Percentiles rank a stretch among this genome's conserved stretches.
Conservation (phyloP, 1,284 basidiomycete genomes). For the Apiotrichum siamense region DNA sequence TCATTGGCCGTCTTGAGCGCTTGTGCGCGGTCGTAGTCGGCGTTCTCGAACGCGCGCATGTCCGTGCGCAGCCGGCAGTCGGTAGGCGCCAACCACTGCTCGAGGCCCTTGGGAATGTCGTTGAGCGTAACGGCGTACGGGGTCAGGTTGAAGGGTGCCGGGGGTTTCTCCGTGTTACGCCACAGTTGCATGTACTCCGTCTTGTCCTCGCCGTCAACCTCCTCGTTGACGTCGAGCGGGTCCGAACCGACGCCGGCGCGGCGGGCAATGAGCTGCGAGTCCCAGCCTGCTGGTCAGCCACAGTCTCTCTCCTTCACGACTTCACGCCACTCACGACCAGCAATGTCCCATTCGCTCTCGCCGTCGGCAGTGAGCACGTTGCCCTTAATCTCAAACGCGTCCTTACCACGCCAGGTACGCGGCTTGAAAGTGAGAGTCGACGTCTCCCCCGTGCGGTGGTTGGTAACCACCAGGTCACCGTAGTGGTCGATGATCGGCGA, state of each 20-base stretch:
- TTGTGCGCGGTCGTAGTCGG: constrained; percentile 87
- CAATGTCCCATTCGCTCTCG: constrained; percentile 75
- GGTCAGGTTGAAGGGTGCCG: constrained; percentile 86
- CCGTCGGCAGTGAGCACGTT: constrained; percentile 66
- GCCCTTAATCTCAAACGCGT: constrained; percentile 88
- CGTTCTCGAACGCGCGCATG: constrained; percentile 88
- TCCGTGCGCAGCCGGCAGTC: constrained; percentile 92
- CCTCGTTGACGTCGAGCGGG: constrained; percentile 54
- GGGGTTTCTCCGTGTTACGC: constrained; percentile 82
- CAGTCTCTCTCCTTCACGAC: not conserved
- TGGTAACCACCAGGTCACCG: constrained; percentile 84
- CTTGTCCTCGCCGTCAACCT: constrained; percentile 30
- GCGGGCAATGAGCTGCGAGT: constrained; percentile 85
- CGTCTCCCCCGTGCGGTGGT: constrained; percentile 86
- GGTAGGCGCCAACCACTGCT: constrained; percentile 74
- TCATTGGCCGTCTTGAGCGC: constrained; percentile 78
- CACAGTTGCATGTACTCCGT: constrained; percentile 57
- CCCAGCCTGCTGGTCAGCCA: constrained; percentile 59
- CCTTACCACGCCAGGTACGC: constrained; percentile 84
- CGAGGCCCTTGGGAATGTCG: constrained; percentile 53
- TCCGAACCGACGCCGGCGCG: constrained; percentile 60
- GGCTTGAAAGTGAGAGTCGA: constrained; percentile 93
- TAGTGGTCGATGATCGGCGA: constrained; percentile 95
- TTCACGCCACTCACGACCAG: constrained; percentile 55
- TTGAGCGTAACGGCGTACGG: constrained; percentile 83